phyloP scores from a whole-genome alignment of 139 green algal species.

The Astrephomene gubernaculifera region DNA sequence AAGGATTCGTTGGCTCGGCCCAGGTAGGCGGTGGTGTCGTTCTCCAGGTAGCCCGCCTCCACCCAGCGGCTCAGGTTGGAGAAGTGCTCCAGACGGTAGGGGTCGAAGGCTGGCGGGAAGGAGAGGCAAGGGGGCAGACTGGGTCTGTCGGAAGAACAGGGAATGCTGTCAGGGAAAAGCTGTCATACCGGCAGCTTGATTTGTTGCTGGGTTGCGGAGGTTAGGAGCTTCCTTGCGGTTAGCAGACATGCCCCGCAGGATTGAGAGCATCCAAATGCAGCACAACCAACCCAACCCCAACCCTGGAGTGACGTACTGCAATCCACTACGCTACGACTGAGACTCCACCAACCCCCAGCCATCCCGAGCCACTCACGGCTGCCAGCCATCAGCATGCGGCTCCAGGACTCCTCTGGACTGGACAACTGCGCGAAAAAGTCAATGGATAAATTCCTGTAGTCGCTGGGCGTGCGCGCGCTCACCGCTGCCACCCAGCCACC shows the following conservation, averaged over 20 bases:
- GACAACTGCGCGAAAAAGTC: constrained; percentile 23
- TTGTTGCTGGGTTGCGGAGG: no score
- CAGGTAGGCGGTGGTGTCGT: constrained; percentile 40
- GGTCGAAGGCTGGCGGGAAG: constrained; percentile 37
- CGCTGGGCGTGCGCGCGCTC: constrained; percentile 18
- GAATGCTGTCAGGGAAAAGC: no score
- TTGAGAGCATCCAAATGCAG: no score
- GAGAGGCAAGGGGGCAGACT: no score
- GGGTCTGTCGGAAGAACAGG: no score
- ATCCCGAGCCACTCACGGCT: neutral
- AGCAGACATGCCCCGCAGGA: no score
- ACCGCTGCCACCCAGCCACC: constrained; percentile 42
- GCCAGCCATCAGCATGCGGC: neutral
- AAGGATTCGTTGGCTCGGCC: neutral
- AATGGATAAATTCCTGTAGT: constrained; percentile 16
- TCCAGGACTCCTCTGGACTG: constrained; percentile 18
- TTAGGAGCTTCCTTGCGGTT: no score
- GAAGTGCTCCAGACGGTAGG: constrained; percentile 43
- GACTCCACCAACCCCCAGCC: no score
- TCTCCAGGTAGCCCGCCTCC: constrained; percentile 5
- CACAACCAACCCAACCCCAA: no score
- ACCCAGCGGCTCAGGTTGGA: constrained; percentile 28
- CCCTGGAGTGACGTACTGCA: no score
- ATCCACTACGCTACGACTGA: no score
- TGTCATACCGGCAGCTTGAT: no score